Conservation (phyloP, 257 asterid species). For the Linderniella brevidens region DNA sequence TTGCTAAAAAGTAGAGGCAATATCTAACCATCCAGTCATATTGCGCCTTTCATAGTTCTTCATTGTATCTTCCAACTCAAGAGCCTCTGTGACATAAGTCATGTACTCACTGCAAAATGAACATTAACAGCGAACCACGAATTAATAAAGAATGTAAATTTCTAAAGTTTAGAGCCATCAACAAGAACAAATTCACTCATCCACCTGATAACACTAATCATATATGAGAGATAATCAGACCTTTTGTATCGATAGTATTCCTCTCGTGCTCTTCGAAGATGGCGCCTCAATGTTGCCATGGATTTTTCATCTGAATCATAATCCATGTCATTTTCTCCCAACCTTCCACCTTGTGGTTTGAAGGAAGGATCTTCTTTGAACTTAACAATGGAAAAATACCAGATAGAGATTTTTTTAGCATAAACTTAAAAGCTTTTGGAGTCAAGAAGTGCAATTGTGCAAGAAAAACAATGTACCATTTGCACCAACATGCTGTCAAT, state of each 20-base stretch:
- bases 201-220: conserved; percentile 1
- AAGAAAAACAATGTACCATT: conserved; percentile 43
- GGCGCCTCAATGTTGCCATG: conserved; percentile 92
- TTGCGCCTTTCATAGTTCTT: conserved; percentile 77
- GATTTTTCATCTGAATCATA: conserved; percentile 98
- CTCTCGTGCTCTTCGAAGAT: conserved; percentile 88
- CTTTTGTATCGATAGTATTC: conserved; percentile 93
- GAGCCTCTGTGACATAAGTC: conserved; percentile 87
- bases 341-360: conserved; percentile 94
- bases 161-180: background rate
- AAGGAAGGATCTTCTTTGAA: conserved; percentile 87
- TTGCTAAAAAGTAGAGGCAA: conserved; percentile 11
- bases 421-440: background rate
- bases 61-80: conserved; percentile 88
- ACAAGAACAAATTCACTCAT: background rate
- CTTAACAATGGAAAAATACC: conserved; percentile 25
- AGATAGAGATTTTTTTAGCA: background rate
- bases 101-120: conserved; percentile 70
- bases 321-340: conserved; percentile 98
- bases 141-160: background rate
- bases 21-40: conserved; percentile 80
- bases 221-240: conserved; percentile 21
- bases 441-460: background rate
- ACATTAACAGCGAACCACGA: background rate
- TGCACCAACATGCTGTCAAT: conserved; percentile 82